Percentiles rank a stretch among this genome's conserved stretches.
Conservation (phyloP, 108 stramenopile species). For the Skeletonema menzelii region DNA sequence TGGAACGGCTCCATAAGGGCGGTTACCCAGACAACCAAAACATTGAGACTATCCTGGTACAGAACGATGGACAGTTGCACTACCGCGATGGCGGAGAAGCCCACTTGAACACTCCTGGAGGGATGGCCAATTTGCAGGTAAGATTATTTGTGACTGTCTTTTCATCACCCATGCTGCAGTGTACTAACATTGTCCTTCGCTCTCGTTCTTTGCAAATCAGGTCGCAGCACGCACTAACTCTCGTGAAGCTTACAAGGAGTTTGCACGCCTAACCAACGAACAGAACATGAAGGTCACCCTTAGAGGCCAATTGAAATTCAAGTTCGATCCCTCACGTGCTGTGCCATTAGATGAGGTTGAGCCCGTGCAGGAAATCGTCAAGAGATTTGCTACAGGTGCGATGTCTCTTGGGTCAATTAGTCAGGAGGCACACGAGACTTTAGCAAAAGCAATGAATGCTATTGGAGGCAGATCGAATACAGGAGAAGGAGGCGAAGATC, state of each 20-base stretch:
- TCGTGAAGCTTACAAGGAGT: conserved; percentile 94
- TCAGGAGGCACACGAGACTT: conserved; percentile 93
- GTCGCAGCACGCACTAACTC: conserved; percentile 90
- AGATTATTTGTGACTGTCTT: not conserved
- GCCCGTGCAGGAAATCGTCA: conserved; percentile 87
- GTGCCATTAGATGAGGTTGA: conserved; percentile 93
- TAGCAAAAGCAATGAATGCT: conserved; percentile 92
- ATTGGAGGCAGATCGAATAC: conserved; percentile 93
- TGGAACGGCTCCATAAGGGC: conserved; percentile 84
- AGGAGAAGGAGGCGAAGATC: conserved; percentile 96
- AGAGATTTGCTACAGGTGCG: conserved; percentile 94
- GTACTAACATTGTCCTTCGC: not conserved
- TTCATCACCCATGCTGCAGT: not conserved
- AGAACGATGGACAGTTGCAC: conserved; percentile 96
- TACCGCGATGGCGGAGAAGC: conserved; percentile 96
- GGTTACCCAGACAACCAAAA: conserved; percentile 75
- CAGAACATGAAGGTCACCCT: conserved; percentile 92
- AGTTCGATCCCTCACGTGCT: conserved; percentile 81
- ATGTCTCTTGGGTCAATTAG: conserved; percentile 96
- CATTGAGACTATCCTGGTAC: conserved; percentile 71
- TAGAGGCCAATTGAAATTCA: conserved; percentile 93
- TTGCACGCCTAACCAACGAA: conserved; percentile 83
- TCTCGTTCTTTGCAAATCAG: conserved; percentile 11
- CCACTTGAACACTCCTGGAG: conserved; percentile 94
- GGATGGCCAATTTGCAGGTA: conserved; percentile 93